phyloP scores from a whole-genome alignment of 257 asterid genomes.

The Fraxinus pennsylvanica region DNA sequence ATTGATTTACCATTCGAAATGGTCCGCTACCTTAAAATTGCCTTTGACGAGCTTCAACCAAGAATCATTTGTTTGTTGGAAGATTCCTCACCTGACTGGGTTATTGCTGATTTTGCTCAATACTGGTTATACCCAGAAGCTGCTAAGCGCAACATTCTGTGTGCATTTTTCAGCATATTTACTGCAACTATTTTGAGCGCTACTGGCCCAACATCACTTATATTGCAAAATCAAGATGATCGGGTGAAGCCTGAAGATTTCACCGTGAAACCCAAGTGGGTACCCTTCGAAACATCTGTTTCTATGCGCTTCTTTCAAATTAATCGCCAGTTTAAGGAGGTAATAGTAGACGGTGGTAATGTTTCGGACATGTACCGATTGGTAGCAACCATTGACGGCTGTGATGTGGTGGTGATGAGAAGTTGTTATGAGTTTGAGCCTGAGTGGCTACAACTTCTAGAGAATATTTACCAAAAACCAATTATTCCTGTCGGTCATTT shows the following conservation, averaged over 20 bases:
- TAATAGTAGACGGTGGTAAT: neutral
- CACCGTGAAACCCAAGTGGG: constrained; percentile 26
- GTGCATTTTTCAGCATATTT: constrained; percentile 10
- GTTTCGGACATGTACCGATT: constrained; percentile 3
- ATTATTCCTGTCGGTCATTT: constrained; percentile 34
- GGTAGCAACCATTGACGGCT: neutral
- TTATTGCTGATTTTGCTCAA: constrained; percentile 29
- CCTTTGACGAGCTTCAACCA: constrained; percentile 29
- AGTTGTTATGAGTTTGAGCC: constrained; percentile 35
- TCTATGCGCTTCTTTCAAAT: constrained; percentile 7
- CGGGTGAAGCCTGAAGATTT: constrained; percentile 17
- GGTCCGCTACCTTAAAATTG: constrained; percentile 24
- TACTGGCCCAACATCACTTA: neutral
- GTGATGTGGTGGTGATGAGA: constrained; percentile 7
- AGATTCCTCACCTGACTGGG: constrained; percentile 25
- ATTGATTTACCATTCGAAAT: constrained; percentile 23
- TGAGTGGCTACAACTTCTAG: constrained; percentile 31
- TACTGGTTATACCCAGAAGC: constrained; percentile 30
- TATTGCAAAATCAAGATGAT: neutral
- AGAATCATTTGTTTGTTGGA: constrained; percentile 14
- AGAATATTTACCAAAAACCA: constrained; percentile 24
- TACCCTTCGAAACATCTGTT: constrained; percentile 27
- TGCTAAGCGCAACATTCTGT: neutral
- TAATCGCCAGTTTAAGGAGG: neutral
- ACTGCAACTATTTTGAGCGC: neutral